Conservation (phyloP, 2,329 filamentous ascomycete genomes). For the Verticillium isaacii region DNA sequence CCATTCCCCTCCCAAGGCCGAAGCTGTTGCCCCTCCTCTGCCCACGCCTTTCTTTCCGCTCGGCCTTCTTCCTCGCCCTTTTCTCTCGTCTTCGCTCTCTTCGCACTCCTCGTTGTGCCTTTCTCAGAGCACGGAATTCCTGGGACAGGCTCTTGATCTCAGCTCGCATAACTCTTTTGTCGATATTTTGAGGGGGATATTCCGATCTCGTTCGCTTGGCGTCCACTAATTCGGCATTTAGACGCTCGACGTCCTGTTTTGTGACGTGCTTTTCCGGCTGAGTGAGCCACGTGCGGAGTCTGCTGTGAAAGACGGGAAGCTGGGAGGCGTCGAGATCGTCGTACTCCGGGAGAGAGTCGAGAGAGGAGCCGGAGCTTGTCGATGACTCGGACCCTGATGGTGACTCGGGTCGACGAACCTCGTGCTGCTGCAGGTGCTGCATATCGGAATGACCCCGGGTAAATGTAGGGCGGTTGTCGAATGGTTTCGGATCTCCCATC, state of each 20-base stretch:
- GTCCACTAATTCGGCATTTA: conserved; percentile 33
- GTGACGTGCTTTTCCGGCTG: conserved; percentile 45
- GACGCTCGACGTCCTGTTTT: conserved; percentile 34
- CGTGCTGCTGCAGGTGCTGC: neutral
- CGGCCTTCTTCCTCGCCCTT: conserved; percentile 21
- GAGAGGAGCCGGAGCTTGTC: conserved; percentile 23
- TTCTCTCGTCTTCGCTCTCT: conserved; percentile 25
- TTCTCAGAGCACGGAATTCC: conserved; percentile 33
- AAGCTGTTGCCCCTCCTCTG: conserved; percentile 22
- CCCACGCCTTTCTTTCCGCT: conserved; percentile 25
- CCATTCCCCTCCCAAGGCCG: conserved; percentile 2
- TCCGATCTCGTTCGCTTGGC: neutral
- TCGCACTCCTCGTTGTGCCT: conserved; percentile 22
- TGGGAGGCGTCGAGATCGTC: conserved; percentile 45
- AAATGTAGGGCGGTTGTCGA: neutral
- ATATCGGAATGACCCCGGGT: neutral
- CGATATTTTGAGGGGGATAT: conserved; percentile 13
- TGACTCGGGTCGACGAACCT: conserved; percentile 21
- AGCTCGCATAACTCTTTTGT: conserved; percentile 31
- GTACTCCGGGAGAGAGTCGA: conserved; percentile 50
- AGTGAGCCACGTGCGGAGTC: conserved; percentile 43
- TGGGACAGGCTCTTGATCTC: conserved; percentile 40
- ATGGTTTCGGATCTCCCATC: neutral
- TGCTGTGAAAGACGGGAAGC: conserved; percentile 38
- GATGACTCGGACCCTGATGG: conserved; percentile 26